These are phyloP conservation scores for Yamadazyma jaroonii DNA, from an alignment of 1,139 yeast genomes.

Conservation along the genomic window DNA sequence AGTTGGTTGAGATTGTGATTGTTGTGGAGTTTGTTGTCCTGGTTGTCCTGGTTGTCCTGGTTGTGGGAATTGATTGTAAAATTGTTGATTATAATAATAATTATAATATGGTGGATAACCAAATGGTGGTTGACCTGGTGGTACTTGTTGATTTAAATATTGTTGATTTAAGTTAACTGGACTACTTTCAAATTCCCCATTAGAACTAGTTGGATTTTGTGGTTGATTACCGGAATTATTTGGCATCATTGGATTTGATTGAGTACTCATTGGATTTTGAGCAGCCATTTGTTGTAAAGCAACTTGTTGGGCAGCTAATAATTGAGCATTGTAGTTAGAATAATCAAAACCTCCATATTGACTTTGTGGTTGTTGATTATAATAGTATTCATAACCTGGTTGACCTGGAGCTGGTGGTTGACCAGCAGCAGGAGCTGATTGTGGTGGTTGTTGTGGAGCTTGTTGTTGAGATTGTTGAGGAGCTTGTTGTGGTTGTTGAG, in stretches of 20 bases:
- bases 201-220: neutral
- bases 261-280: constrained; percentile 5
- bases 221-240: neutral
- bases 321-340: constrained; percentile 38
- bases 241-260: neutral
- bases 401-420: constrained; percentile 15
- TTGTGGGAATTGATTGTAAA: constrained; percentile 6
- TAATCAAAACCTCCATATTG: constrained; percentile 47
- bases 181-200: constrained; percentile 5
- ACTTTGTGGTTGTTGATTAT: constrained; percentile 30
- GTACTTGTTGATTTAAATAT: constrained; percentile 7
- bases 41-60: constrained; percentile 10
- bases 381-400: constrained; percentile 23
- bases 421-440: constrained; percentile 15
- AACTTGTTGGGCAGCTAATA: constrained; percentile 33
- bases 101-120: constrained; percentile 7
- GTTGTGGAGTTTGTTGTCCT: constrained; percentile 15
- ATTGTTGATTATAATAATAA: constrained; percentile 7
- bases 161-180: constrained; percentile 8
- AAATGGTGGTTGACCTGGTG: constrained; percentile 7
- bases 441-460: constrained; percentile 12
- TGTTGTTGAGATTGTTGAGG: constrained; percentile 12
- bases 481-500: constrained; percentile 4
- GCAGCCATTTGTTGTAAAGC: constrained; percentile 22
- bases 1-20: constrained; percentile 9